These are phyloP conservation scores for Schizochytrium sp. DNA, from an alignment of 108 stramenopile species.

Conservation along the genomic window DNA sequence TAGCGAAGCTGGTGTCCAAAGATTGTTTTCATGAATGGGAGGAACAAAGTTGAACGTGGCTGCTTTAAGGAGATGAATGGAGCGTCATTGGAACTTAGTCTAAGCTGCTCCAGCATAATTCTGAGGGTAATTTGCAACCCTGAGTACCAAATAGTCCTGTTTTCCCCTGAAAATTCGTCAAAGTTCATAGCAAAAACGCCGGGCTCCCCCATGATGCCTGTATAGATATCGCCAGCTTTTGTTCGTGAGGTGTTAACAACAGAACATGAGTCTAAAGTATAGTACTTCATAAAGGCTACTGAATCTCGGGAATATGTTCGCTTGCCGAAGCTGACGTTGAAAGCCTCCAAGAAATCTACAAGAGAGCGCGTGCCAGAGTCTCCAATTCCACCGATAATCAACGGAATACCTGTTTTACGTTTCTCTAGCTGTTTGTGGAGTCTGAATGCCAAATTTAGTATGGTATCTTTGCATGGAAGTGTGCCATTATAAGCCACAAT, in stretches of 20 bases:
- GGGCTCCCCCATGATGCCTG: not conserved
- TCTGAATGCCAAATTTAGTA: not conserved
- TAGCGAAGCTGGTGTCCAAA: constrained; percentile 45
- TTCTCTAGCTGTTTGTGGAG: not conserved
- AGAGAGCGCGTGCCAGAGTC: constrained; percentile 51
- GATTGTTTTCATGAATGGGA: constrained; percentile 6
- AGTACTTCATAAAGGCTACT: not conserved
- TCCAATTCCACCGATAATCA: constrained; percentile 45
- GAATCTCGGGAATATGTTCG: constrained; percentile 31
- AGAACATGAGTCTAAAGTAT: not conserved
- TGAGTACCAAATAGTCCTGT: not conserved
- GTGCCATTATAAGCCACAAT: no score
- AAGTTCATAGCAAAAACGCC: constrained; percentile 6
- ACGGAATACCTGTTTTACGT: constrained; percentile 5
- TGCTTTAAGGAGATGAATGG: constrained; percentile 19
- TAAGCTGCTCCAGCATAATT: not conserved
- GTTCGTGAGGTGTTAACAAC: not conserved
- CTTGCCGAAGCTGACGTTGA: not conserved
- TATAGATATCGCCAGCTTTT: constrained; percentile 14
- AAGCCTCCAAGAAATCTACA: constrained; percentile 1
- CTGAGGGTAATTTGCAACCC: not conserved
- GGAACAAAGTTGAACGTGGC: constrained; percentile 9
- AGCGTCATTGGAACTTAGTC: not conserved
- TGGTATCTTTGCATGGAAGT: not conserved
- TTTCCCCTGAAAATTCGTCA: not conserved